These are phyloP conservation scores for Globisporangium carolinianum DNA, from an alignment of 352 stramenopile genomes.

Conservation along the genomic window DNA sequence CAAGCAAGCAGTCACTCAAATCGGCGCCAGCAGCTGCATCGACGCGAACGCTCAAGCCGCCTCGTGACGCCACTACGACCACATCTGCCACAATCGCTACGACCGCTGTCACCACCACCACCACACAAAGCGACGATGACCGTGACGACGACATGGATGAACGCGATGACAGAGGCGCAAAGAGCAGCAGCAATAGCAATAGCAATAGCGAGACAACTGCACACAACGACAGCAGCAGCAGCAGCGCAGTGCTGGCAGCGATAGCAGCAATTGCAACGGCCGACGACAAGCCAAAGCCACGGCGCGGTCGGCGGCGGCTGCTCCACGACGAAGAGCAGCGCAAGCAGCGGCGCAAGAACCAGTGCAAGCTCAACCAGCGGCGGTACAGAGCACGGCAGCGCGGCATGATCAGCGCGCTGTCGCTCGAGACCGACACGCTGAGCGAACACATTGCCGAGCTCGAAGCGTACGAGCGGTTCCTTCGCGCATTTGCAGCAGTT, in stretches of 20 bases:
- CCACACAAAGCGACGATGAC: neutral
- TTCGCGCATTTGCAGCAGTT: conserved; percentile 16
- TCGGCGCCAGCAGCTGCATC: too few species aligned
- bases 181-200: neutral
- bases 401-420: conserved; percentile 53
- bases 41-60: too few species aligned
- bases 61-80: too few species aligned
- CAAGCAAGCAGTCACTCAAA: neutral
- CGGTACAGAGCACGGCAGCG: conserved; percentile 57
- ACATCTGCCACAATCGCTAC: neutral
- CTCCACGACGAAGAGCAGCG: conserved; percentile 61
- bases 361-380: conserved; percentile 73
- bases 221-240: neutral
- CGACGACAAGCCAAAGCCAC: conserved; percentile 9
- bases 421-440: conserved; percentile 46
- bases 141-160: neutral
- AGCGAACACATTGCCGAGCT: conserved; percentile 39
- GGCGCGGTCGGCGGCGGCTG: conserved; percentile 38
- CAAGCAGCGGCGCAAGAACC: conserved; percentile 52
- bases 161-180: neutral
- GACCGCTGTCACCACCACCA: neutral
- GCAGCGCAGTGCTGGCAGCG: neutral
- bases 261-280: neutral
- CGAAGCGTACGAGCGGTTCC: conserved; percentile 43
- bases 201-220: too few species aligned